Conservation (phyloP, 164 flowering plant genomes). For the Nymphaea thermarum region DNA sequence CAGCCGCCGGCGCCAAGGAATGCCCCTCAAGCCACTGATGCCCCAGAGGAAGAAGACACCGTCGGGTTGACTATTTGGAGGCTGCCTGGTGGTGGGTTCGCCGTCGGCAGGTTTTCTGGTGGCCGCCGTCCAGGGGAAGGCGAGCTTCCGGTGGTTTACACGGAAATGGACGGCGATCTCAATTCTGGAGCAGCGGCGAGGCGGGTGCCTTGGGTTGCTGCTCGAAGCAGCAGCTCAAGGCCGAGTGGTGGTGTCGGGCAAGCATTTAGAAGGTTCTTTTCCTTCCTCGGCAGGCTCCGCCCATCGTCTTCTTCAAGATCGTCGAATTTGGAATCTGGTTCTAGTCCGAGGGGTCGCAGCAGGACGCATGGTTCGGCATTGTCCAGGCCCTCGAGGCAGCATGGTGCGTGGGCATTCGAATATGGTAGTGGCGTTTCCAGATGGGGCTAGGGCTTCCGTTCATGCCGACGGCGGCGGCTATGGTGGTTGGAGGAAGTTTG, state of each 20-base stretch:
- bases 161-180: constrained; percentile 65
- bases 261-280: constrained; percentile 28
- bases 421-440: neutral
- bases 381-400: neutral
- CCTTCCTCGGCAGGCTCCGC: constrained; percentile 27
- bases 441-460: neutral
- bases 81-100: constrained; percentile 80
- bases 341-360: neutral
- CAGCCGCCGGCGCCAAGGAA: constrained; percentile 4
- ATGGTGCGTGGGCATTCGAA: neutral
- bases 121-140: constrained; percentile 35
- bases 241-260: constrained; percentile 40
- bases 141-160: constrained; percentile 56
- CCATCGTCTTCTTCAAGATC: constrained; percentile 11
- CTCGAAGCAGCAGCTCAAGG: constrained; percentile 22
- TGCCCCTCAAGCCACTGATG: constrained; percentile 8
- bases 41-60: constrained; percentile 21
- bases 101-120: constrained; percentile 65
- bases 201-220: constrained; percentile 29
- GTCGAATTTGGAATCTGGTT: neutral
- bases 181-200: constrained; percentile 26
- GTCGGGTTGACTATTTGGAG: constrained; percentile 72
- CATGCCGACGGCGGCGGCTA: neutral
- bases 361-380: neutral
- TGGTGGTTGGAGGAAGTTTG: neutral